These are phyloP conservation scores for Tricladium varicosporioides DNA, from an alignment of 2,329 filamentous ascomycete species.

Conservation along the genomic window DNA sequence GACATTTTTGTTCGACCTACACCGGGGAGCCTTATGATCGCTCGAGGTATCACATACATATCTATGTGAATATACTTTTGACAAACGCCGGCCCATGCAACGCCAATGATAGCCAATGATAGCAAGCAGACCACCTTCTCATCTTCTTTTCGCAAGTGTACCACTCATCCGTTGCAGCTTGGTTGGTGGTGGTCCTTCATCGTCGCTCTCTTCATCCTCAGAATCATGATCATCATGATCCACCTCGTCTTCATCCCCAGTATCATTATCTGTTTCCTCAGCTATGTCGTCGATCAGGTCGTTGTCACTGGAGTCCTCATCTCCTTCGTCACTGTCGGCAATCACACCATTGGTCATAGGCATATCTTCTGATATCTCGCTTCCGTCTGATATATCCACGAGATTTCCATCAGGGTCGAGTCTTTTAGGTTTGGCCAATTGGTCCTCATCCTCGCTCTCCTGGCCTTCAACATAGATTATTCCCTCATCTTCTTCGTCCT, in stretches of 20 bases:
- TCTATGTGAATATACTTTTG: constrained; percentile 8
- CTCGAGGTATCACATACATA: constrained; percentile 11
- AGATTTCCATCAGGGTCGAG: constrained; percentile 22
- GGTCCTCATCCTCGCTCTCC: constrained; percentile 57
- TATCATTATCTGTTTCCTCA: constrained; percentile 41
- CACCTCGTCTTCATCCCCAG: constrained; percentile 42
- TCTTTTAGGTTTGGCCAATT: constrained; percentile 43
- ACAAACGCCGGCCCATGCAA: constrained; percentile 32
- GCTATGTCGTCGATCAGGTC: constrained; percentile 50
- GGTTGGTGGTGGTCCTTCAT: constrained; percentile 31
- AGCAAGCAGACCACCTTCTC: constrained; percentile 10
- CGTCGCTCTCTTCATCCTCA: constrained; percentile 43
- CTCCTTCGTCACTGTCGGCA: constrained; percentile 47
- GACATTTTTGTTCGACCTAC: constrained; percentile 1
- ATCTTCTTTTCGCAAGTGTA: constrained; percentile 28
- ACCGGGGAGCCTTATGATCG: background rate
- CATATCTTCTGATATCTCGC: constrained; percentile 37
- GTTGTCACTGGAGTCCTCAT: constrained; percentile 41
- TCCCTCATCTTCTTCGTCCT: constrained; percentile 49
- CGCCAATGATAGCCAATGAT: constrained; percentile 21
- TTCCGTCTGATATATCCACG: constrained; percentile 28
- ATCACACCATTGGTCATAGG: constrained; percentile 44
- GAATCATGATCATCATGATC: constrained; percentile 45
- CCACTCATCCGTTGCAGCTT: constrained; percentile 29
- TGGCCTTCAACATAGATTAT: constrained; percentile 84